A percentile compares a stretch with the other conserved stretches of the same genome.
Conservation (phyloP, 345 rosid genomes). For the Schrenkiella parvula region DNA sequence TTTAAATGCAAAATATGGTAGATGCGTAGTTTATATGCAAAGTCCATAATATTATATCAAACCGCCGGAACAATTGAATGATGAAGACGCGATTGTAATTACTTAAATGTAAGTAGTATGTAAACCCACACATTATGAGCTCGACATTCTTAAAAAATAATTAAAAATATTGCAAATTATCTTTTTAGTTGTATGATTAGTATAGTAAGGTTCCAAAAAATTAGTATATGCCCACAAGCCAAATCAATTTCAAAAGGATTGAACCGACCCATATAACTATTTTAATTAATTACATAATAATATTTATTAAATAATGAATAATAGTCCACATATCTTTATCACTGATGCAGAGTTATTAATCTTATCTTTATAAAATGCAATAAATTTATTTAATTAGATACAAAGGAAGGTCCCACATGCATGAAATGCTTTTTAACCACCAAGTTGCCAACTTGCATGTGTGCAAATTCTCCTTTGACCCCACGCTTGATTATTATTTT, state of each 20-base stretch:
- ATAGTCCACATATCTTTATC: constrained; percentile 2
- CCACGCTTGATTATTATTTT: constrained; percentile 16
- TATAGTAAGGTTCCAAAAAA: background rate
- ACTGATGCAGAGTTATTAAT: background rate
- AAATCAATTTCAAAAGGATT: constrained; percentile 12
- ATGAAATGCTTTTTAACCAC: constrained; percentile 32
- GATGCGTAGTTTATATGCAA: background rate
- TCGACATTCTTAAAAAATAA: background rate
- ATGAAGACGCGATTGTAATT: background rate
- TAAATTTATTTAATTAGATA: background rate
- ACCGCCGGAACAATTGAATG: background rate
- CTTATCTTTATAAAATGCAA: constrained; percentile 16
- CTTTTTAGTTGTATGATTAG: background rate
- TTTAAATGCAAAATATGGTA: background rate
- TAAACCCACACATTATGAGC: constrained; percentile 1
- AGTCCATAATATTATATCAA: constrained; percentile 4
- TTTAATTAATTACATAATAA: background rate
- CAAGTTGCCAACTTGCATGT: constrained; percentile 37
- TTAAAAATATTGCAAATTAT: background rate
- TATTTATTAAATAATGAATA: background rate
- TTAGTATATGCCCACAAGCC: constrained; percentile 17
- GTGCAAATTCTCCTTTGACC: constrained; percentile 34
- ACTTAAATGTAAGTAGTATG: background rate
- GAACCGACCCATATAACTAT: constrained; percentile 8
- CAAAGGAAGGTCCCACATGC: constrained; percentile 25